phyloP scores from a whole-genome alignment of 129 eudicot species.

The Helichrysum umbraculigerum region DNA sequence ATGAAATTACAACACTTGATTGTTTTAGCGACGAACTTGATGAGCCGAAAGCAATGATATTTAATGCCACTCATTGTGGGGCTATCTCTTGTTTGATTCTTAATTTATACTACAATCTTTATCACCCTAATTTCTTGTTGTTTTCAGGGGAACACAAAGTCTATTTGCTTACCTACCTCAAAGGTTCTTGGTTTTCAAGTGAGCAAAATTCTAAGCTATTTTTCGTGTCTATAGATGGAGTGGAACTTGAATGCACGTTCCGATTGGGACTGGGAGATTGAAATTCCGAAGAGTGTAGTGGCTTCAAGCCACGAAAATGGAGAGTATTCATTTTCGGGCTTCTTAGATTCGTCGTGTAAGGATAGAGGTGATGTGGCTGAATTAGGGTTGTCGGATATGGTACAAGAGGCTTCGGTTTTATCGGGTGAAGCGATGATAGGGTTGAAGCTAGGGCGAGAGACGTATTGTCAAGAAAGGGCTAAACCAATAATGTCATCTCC shows the following conservation, averaged over 20 bases:
- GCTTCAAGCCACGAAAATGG: constrained; percentile 29
- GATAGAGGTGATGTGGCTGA: constrained; percentile 26
- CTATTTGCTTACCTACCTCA: constrained; percentile 28
- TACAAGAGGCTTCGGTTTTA: constrained; percentile 40
- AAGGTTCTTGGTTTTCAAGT: constrained; percentile 10
- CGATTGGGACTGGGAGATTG: constrained; percentile 53
- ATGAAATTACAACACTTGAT: constrained; percentile 18
- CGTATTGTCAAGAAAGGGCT: constrained; percentile 15
- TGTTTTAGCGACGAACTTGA: constrained; percentile 27
- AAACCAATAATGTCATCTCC: constrained; percentile 1
- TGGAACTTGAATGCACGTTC: constrained; percentile 41
- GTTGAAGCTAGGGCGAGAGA: constrained; percentile 45
- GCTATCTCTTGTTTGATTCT: too few relatives aligned
- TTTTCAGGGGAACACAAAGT: constrained; percentile 34
- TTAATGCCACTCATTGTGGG: constrained; percentile 8
- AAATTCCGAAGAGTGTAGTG: constrained; percentile 32
- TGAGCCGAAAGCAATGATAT: constrained; percentile 46
- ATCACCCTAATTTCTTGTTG: constrained; percentile 34
- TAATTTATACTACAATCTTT: constrained; percentile 34
- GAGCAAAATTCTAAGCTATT: too few relatives aligned
- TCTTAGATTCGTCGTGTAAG: constrained; percentile 32
- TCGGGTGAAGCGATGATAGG: constrained; percentile 50
- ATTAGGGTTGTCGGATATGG: constrained; percentile 27
- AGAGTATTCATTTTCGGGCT: constrained; percentile 31
- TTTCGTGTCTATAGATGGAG: constrained; percentile 30